phyloP scores from a whole-genome alignment of 257 asterid species.

The Solanum corneliomulleri region DNA sequence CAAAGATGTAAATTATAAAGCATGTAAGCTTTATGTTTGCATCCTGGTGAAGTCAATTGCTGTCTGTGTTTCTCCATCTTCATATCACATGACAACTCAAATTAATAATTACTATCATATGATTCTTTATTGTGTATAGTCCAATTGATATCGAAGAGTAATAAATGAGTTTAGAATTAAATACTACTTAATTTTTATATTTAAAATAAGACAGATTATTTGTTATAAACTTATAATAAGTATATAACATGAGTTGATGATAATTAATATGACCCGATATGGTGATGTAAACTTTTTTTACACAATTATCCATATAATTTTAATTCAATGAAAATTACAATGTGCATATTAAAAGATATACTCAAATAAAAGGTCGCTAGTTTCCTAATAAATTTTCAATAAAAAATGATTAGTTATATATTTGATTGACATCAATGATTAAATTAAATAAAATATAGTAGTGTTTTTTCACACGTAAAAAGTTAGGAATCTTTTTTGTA shows the following conservation, averaged over 20 bases:
- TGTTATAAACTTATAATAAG: not conserved
- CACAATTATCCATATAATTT: not conserved
- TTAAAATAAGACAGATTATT: not conserved
- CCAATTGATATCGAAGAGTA: not conserved
- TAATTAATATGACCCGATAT: not conserved
- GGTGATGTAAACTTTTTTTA: not conserved
- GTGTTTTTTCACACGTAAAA: not conserved
- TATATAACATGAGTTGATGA: not conserved
- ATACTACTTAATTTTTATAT: not conserved
- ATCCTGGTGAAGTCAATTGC: not conserved
- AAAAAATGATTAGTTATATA: too few relatives aligned
- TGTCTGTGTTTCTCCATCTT: slow-evolving; percentile 1
- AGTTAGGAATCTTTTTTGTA: not conserved
- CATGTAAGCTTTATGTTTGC: not conserved
- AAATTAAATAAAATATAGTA: too few relatives aligned
- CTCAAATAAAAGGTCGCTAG: not conserved
- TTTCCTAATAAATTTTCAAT: too few relatives aligned
- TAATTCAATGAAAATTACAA: not conserved
- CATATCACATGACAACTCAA: not conserved
- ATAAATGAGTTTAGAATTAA: not conserved
- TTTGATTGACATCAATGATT: too few relatives aligned
- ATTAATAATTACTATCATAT: not conserved
- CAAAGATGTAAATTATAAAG: not conserved
- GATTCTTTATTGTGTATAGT: not conserved
- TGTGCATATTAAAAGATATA: not conserved